These are phyloP conservation scores for Hypoxylon sp. DNA, from an alignment of 2,329 filamentous ascomycete species.

Conservation along the genomic window DNA sequence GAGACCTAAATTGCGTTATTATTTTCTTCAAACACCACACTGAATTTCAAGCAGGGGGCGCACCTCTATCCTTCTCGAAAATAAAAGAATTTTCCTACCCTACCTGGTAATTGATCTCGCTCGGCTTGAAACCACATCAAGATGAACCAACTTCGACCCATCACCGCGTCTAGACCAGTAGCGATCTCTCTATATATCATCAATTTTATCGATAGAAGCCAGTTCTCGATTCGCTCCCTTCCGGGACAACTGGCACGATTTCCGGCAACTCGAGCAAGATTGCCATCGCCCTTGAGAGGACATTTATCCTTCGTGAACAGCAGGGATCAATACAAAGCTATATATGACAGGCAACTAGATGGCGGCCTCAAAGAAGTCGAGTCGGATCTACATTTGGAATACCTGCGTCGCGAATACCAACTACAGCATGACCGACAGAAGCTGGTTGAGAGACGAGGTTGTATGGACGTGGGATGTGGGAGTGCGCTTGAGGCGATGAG, in stretches of 20 bases:
- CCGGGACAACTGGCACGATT: not conserved
- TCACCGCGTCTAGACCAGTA: not conserved
- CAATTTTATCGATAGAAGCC: not conserved
- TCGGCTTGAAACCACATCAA: not conserved
- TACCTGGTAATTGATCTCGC: too few species aligned
- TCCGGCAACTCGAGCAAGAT: not conserved
- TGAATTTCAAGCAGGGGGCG: not conserved
- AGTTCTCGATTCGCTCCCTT: not conserved
- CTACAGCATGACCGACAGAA: constrained; percentile 5
- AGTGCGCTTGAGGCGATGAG: not conserved
- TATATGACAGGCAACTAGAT: constrained; percentile 15
- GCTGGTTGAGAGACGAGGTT: not conserved
- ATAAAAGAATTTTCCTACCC: not conserved
- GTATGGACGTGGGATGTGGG: constrained; percentile 2
- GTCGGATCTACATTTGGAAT: not conserved
- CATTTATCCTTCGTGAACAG: not conserved
- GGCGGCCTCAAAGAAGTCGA: constrained; percentile 4
- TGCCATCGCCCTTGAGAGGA: not conserved
- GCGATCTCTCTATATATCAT: not conserved
- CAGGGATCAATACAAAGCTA: constrained; percentile 10
- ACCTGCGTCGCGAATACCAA: not conserved
- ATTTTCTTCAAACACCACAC: not conserved
- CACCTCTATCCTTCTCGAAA: not conserved
- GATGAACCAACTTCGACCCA: constrained; percentile 1
- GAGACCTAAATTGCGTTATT: too few species aligned